Conservation (phyloP, 768 basidiomycete genomes). For the Cystofilobasidium bisporidii region DNA sequence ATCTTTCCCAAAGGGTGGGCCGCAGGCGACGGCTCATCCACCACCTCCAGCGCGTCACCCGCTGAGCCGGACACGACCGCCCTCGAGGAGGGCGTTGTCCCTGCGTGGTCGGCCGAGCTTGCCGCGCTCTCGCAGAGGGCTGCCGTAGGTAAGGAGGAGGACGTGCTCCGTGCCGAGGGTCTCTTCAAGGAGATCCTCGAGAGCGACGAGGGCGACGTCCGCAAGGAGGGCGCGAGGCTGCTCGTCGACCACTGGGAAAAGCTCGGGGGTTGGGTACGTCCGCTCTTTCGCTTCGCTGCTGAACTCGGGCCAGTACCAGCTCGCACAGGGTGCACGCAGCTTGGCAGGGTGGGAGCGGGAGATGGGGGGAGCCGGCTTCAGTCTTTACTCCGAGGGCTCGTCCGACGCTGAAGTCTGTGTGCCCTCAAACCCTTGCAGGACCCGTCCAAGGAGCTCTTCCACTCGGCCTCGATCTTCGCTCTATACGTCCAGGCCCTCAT, state of each 20-base stretch:
- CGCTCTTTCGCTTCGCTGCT: neutral
- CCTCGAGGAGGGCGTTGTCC: neutral
- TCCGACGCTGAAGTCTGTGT: neutral
- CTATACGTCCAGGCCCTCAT: conserved; percentile 18
- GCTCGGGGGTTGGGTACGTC: conserved; percentile 23
- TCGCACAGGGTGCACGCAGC: neutral
- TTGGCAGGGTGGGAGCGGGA: too few relatives aligned
- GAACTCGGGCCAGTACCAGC: too few relatives aligned
- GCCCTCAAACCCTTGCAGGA: neutral
- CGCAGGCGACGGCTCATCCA: too few relatives aligned
- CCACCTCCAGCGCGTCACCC: neutral
- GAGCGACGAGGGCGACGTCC: neutral
- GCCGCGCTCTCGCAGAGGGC: neutral
- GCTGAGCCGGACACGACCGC: neutral
- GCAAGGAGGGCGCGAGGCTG: conserved; percentile 3
- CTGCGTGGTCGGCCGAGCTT: neutral
- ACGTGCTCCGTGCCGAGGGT: neutral
- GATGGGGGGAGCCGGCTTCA: too few relatives aligned
- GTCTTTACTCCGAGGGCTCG: too few relatives aligned
- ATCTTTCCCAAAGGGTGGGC: too few relatives aligned
- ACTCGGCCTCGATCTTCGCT: conserved; percentile 8
- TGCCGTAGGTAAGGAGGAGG: neutral
- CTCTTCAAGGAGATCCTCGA: neutral
- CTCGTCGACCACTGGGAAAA: conserved; percentile 27
- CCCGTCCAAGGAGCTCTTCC: conserved; percentile 17